Conservation (phyloP, 345 rosid species). For the Triadica sebifera region DNA sequence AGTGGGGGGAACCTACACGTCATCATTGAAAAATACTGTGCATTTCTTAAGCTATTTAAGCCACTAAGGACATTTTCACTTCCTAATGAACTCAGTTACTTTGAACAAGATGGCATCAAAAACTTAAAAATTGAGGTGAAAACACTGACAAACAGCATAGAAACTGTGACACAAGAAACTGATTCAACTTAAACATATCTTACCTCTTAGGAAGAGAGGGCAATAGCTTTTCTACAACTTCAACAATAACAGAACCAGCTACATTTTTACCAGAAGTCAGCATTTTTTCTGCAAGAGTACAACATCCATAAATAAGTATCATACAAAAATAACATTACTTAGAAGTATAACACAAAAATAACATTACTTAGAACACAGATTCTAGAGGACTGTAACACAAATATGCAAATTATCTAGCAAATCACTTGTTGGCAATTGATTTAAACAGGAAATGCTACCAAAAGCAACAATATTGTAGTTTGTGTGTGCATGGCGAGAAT, state of each 20-base stretch:
- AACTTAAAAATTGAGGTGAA: not conserved
- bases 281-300: constrained; percentile 30
- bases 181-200: not conserved
- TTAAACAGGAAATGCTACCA: not conserved
- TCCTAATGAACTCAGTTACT: not conserved
- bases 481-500: too few relatives aligned
- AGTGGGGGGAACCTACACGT: not conserved
- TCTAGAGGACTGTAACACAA: not conserved
- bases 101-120: not conserved
- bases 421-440: not conserved
- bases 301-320: not conserved
- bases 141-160: not conserved
- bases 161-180: not conserved
- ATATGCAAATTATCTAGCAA: not conserved
- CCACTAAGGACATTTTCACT: not conserved
- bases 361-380: not conserved
- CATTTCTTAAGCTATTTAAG: not conserved
- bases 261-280: constrained; percentile 22
- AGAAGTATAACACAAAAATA: not conserved
- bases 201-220: constrained; percentile 57
- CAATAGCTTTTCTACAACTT: constrained; percentile 36
- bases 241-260: constrained; percentile 23
- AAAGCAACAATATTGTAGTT: not conserved
- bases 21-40: not conserved
- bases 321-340: not conserved